A percentile compares a stretch with the other conserved stretches of the same genome.
These are phyloP conservation scores for Aspergillus egyptiacus DNA, from an alignment of 495 filamentous ascomycete genomes.

Conservation along the genomic window DNA sequence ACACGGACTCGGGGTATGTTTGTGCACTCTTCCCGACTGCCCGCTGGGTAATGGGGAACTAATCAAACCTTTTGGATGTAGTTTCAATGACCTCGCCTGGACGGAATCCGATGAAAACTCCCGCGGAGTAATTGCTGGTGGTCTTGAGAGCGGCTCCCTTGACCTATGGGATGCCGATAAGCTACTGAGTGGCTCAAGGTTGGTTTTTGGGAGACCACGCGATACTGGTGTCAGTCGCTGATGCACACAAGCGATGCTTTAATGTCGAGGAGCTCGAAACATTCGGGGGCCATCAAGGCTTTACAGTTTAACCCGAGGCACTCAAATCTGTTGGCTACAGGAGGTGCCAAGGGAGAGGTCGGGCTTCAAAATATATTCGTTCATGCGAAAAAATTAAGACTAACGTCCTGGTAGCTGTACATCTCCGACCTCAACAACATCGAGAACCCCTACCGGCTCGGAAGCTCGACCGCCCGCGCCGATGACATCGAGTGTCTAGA, in stretches of 20 bases:
- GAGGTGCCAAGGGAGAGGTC: constrained; percentile 81
- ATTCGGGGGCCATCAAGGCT: constrained; percentile 87
- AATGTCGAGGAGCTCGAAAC: constrained; percentile 85
- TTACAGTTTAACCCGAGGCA: constrained; percentile 97
- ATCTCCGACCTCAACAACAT: constrained; percentile 91
- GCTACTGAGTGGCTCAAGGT: constrained; percentile 60
- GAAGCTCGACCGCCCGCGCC: constrained; percentile 76
- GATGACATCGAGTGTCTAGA: constrained; percentile 94
- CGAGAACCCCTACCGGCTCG: constrained; percentile 78
- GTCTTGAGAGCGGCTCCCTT: constrained; percentile 91
- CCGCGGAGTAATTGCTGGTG: constrained; percentile 86
- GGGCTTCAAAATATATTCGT: constrained; percentile 28
- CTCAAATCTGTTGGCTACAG: constrained; percentile 85
- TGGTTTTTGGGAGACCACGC: constrained; percentile 4
- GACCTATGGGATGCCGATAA: constrained; percentile 94
- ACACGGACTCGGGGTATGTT: constrained; percentile 80
- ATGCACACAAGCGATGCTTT: constrained; percentile 58
- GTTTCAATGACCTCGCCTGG: constrained; percentile 98
- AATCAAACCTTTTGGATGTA: constrained; percentile 30
- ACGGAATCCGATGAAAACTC: constrained; percentile 68
- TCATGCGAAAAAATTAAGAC: background rate
- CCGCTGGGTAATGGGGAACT: background rate
- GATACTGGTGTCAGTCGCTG: constrained; percentile 12
- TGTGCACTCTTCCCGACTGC: background rate
- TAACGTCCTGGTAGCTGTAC: constrained; percentile 53